Evolutionary conservation across 768 basidiomycete species (phyloP), one percentile per base, ranked within the genome.

Genomic region (Hygrophorus pudorinus): DNA sequence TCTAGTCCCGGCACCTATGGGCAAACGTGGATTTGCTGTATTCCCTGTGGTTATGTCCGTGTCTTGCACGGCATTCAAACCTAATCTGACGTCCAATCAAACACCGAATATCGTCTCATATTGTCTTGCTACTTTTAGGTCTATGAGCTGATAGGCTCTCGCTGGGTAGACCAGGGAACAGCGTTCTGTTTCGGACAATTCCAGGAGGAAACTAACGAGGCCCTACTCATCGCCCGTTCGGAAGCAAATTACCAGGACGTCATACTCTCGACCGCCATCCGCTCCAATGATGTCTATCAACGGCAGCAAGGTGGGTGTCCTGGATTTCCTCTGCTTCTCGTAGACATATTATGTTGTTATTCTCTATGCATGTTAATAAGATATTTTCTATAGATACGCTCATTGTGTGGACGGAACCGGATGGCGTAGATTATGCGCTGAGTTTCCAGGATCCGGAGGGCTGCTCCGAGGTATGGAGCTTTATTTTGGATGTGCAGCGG

Each of bases 391-490:
- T 64, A 93, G 94, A 97, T 57, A 99, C 96, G 10, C 75, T 99
- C 38, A 97, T 99, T 53, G 94, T 97, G 14, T 99, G 96, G 96
- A 98, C 94, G 3, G 94, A 98, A 59, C 86, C 89, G 1, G 84
- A 88, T 50, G 88, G 89, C 21, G 79, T 85, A 30, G 96, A 99
- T 62, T 93, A 96, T 58, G 94, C 94, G 2, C 70, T 99, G 42
- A 94, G 91, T 54, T 99, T 99, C 54, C 94, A 97, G 58, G 94
- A 97, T 54, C 78, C 88, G 1, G 88, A 91, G 49, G 96, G 93
- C 24, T 99, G 94, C 53, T 73, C 81, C 27, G 92, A 98, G 67
- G 88, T 98, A 39, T 99, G 96, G 94, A 86, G 85, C 55, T 99
- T 97, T 61, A 94, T 99, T 53, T 66, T 76, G 49, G 89, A 94